Evolutionary conservation across 139 green algal species (phyloP).

Genomic region (Picochlorum sp.): DNA sequence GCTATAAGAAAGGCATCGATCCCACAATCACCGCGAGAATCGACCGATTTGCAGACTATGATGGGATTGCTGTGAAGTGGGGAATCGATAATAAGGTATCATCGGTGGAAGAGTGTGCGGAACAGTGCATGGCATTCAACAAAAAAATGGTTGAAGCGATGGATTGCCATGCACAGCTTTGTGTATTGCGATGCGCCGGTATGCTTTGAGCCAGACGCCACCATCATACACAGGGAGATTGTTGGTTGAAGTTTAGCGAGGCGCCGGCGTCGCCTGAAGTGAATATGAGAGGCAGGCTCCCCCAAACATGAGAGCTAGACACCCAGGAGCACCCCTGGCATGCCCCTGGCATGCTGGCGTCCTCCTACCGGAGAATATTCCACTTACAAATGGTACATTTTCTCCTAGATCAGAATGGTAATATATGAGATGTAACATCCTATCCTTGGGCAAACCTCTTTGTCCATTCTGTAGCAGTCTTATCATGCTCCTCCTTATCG

Average conservation of each 20-base stretch:
- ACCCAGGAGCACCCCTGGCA: slow-evolving; percentile 27
- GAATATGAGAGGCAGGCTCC: slow-evolving; percentile 41
- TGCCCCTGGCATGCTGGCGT: slow-evolving; percentile 59
- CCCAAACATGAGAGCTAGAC: slow-evolving; percentile 23
- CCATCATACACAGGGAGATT: slow-evolving; percentile 67
- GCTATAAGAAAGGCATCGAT: slow-evolving; percentile 9
- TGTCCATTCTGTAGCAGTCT: slow-evolving; percentile 83
- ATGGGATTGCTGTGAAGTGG: slow-evolving; percentile 68
- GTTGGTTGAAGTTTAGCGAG: slow-evolving; percentile 75
- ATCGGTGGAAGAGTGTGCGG: slow-evolving; percentile 50
- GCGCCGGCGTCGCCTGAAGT: slow-evolving; percentile 58
- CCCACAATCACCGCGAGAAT: slow-evolving; percentile 14
- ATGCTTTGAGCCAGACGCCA: slow-evolving; percentile 86
- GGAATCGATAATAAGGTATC: slow-evolving; percentile 63
- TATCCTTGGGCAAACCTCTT: slow-evolving; percentile 72
- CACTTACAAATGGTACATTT: slow-evolving; percentile 52
- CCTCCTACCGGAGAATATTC: slow-evolving; percentile 46
- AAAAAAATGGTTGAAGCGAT: slow-evolving; percentile 8
- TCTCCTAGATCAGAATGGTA: slow-evolving; percentile 28
- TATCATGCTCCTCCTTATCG: slow-evolving; percentile 81
- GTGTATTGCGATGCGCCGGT: slow-evolving; percentile 49
- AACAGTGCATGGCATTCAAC: slow-evolving; percentile 40
- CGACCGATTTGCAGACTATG: slow-evolving; percentile 44
- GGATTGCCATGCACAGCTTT: slow-evolving; percentile 81
- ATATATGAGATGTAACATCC: not conserved